Evolutionary conservation across 805 yeast species (phyloP).

Genomic region (baker's yeast (Saccharomyces cerevisiae)): DNA sequence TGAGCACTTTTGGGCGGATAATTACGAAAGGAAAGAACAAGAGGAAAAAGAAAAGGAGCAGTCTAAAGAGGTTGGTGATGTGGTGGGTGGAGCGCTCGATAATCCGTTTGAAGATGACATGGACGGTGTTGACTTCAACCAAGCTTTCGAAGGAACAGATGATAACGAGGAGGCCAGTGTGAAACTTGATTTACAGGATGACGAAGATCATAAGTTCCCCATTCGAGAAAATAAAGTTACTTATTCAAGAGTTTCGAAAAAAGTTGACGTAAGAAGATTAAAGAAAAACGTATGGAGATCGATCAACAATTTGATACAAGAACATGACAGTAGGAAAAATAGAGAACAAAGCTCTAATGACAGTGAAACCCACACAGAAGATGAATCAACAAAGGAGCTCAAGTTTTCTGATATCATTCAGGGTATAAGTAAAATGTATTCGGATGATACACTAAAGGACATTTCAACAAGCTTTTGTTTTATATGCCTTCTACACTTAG

Average conservation of each 20-base stretch:
- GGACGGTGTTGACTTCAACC: constrained; percentile 29
- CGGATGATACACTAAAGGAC: constrained; percentile 49
- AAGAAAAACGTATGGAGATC: constrained; percentile 72
- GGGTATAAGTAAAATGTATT: constrained; percentile 45
- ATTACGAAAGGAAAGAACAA: constrained; percentile 38
- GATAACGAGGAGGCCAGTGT: constrained; percentile 28
- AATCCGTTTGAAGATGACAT: constrained; percentile 34
- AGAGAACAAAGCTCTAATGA: constrained; percentile 26
- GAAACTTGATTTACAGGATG: constrained; percentile 11
- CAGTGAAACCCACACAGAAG: constrained; percentile 2
- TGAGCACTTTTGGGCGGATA: constrained; percentile 65
- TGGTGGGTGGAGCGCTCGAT: constrained; percentile 18
- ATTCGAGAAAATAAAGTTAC: constrained; percentile 33
- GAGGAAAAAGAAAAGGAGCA: constrained; percentile 25
- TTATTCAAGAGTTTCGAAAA: constrained; percentile 66
- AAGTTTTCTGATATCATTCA: constrained; percentile 42
- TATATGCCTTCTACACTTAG: constrained; percentile 74
- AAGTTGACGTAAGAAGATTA: constrained; percentile 63
- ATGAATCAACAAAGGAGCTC: constrained; percentile 7
- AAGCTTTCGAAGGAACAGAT: constrained; percentile 28
- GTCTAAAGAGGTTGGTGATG: constrained; percentile 21
- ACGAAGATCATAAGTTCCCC: constrained; percentile 14
- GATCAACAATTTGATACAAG: constrained; percentile 25
- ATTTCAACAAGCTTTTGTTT: constrained; percentile 80
- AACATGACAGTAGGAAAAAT: constrained; percentile 28